These are phyloP conservation scores for Chenopodium quinoa DNA, from an alignment of 148 eudicot genomes.

Conservation along the genomic window DNA sequence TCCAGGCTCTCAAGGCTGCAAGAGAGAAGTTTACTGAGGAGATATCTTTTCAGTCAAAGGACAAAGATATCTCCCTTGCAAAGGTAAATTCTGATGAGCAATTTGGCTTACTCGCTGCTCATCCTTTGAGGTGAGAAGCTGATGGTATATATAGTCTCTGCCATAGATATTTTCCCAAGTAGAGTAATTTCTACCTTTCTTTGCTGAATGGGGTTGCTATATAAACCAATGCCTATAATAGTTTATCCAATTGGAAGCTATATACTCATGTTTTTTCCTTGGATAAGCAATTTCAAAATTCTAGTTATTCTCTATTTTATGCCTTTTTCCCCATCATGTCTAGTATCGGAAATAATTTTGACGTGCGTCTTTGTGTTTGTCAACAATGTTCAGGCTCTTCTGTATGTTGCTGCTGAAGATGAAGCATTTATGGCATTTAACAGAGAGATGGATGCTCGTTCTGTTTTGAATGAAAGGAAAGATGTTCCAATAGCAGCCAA, in stretches of 20 bases:
- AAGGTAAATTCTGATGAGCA: conserved; percentile 56
- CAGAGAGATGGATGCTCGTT: conserved; percentile 63
- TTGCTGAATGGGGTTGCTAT: background rate
- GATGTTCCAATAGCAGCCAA: conserved; percentile 28
- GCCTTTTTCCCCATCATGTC: background rate
- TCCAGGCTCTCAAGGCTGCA: conserved; percentile 68
- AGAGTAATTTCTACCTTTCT: conserved; percentile 3
- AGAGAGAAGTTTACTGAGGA: conserved; percentile 79
- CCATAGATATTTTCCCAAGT: background rate
- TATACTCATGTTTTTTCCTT: background rate
- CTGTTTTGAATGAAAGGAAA: conserved; percentile 54
- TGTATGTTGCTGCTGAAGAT: conserved; percentile 83
- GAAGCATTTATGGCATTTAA: conserved; percentile 72
- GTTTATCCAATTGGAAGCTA: conserved; percentile 2
- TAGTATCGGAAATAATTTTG: conserved; percentile 1
- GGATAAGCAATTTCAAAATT: background rate
- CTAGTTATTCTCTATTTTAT: background rate
- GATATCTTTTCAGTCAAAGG: conserved; percentile 80
- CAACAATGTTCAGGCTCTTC: conserved; percentile 56
- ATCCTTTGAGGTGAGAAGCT: conserved; percentile 38
- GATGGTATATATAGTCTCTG: background rate
- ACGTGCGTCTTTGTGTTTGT: conserved; percentile 13
- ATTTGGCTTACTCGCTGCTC: conserved; percentile 39
- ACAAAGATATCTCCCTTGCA: conserved; percentile 89
- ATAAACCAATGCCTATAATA: background rate